Evolutionary conservation across 177 flowering plant genomes (phyloP), one percentile per base, ranked within the genome.

Genomic region (Vitis hybrid): DNA sequence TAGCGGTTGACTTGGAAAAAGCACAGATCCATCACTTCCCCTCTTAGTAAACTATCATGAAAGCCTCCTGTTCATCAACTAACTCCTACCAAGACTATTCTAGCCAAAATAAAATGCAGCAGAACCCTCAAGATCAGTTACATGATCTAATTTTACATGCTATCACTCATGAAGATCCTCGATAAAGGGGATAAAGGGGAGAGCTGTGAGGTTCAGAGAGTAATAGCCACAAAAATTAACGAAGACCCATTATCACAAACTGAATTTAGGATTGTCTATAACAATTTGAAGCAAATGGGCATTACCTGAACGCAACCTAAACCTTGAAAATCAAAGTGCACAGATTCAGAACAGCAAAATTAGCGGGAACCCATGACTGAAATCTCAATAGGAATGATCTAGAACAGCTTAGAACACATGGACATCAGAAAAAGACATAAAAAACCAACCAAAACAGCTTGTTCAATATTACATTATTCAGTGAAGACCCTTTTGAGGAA

Each of bases 311-410:
- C 23, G 14, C 45, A 68, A 62, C 49, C n/a, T 54, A 67, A 51
- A 19, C 62, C 72, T 65, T 18, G 26, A 61, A 76, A 68, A 17
- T 19, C 48, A 56, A 55, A 76, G 45, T 9, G 57, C 63, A 55
- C 59, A 58, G 69, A 71, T 55, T 10, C 14, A n/a, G 59, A 26
- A 65, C 57, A 19, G 50, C 13, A 57, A 75, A 51, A 72, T 78
- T 83, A 86, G 76, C 88, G 90, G 77, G 64, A 73, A 74, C 74
- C 83, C 86, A 84, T 83, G 81, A 72, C 56, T 60, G 55, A 60
- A 62, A 76, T 51, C 67, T 60, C 7, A 32, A 39, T 21, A 14
- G 51, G 14, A 59, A 56, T 62, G 72, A 60, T 51, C 60, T 69
- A 80, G 51, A 69, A 34, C 68, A 70, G 51, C 14, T 67, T 50